phyloP scores from a whole-genome alignment of 2,329 filamentous ascomycete genomes.

The Sphaerulina musiva region DNA sequence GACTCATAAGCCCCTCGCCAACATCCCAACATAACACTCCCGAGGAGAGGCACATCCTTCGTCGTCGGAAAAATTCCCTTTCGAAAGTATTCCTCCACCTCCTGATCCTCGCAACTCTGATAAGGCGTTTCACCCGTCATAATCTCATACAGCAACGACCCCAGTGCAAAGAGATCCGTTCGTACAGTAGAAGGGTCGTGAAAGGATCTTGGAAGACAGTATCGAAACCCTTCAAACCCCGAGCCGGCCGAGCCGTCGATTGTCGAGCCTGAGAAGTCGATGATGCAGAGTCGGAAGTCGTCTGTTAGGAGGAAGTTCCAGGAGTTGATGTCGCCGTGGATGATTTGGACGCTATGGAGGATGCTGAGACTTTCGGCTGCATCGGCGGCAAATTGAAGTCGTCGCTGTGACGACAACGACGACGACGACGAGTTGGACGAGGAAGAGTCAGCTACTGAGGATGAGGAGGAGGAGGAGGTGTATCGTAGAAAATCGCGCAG shows the following conservation, averaged over 20 bases:
- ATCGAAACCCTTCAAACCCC: not conserved
- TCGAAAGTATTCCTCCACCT: too few relatives aligned
- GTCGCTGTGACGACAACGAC: not conserved
- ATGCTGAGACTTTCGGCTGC: not conserved
- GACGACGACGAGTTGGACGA: too few relatives aligned
- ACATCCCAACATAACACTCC: too few relatives aligned
- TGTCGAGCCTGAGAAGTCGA: conserved; percentile 5
- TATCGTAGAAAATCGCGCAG: too few relatives aligned
- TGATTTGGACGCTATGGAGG: not conserved
- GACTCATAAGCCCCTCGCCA: too few relatives aligned
- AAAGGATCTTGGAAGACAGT: not conserved
- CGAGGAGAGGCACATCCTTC: too few relatives aligned
- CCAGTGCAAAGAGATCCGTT: conserved; percentile 5
- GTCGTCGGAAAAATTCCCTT: too few relatives aligned
- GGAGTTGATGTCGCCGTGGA: conserved; percentile 1
- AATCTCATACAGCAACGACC: conserved; percentile 2
- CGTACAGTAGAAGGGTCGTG: conserved; percentile 2
- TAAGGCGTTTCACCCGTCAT: not conserved
- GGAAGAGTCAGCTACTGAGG: not conserved
- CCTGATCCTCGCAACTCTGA: too few relatives aligned
- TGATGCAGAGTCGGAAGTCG: not conserved
- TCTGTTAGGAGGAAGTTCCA: conserved; percentile 2
- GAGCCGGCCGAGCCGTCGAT: not conserved
- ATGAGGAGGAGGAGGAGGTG: not conserved
- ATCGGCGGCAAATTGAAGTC: not conserved